Conservation (phyloP, 1,284 basidiomycete species). For the Bjerkandera adusta region DNA sequence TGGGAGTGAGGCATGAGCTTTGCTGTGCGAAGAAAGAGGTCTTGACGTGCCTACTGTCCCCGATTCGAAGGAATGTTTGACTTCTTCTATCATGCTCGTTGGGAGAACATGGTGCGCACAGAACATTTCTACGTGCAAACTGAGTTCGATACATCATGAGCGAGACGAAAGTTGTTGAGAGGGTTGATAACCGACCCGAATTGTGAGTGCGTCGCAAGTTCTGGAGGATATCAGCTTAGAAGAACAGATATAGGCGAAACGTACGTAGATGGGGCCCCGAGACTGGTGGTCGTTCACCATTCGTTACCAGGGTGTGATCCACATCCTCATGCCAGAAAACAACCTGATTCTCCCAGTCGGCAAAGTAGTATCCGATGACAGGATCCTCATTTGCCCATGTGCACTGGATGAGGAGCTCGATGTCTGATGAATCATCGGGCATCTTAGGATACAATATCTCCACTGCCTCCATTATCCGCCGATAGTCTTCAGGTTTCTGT, state of each 20-base stretch:
- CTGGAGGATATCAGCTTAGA: not conserved
- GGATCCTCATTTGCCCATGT: slow-evolving; percentile 7
- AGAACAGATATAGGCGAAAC: not conserved
- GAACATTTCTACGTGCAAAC: slow-evolving; percentile 8
- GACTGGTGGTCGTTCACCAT: not conserved
- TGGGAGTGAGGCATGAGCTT: not conserved
- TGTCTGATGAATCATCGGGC: too few relatives aligned
- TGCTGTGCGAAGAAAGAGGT: not conserved
- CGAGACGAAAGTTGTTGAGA: not conserved
- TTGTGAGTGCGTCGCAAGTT: not conserved
- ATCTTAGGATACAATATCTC: not conserved
- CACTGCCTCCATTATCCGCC: not conserved
- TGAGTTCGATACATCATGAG: not conserved
- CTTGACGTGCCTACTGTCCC: slow-evolving; percentile 6
- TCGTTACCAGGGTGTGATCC: slow-evolving; percentile 1
- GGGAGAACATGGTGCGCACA: slow-evolving; percentile 3
- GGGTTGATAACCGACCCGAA: slow-evolving; percentile 6
- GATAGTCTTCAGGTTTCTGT: not conserved
- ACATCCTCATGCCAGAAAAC: slow-evolving; percentile 12
- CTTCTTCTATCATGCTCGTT: not conserved
- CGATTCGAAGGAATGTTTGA: slow-evolving; percentile 2
- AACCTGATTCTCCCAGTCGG: slow-evolving; percentile 7
- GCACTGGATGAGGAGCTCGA: slow-evolving; percentile 13
- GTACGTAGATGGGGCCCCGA: slow-evolving; percentile 9
- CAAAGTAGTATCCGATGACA: slow-evolving; percentile 11